Evolutionary conservation across 768 basidiomycete genomes (phyloP).

Genomic region (Tulasnella sp.): DNA sequence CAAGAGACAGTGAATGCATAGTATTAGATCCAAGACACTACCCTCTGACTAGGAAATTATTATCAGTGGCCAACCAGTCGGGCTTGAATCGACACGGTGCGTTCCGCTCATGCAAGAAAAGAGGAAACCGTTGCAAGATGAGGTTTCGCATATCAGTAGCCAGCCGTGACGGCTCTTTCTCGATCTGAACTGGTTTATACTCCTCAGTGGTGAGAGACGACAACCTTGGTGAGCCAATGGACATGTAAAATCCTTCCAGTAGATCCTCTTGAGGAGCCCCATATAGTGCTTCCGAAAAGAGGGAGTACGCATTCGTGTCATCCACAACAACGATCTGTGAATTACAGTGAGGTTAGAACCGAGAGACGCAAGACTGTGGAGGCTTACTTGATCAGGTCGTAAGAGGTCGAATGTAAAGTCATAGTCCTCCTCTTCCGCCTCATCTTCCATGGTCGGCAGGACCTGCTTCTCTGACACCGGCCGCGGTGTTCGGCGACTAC

Average conservation of each 20-base stretch:
- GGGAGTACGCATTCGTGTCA: constrained; percentile 67
- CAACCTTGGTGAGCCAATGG: constrained; percentile 65
- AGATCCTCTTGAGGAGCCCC: constrained; percentile 83
- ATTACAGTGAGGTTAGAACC: neutral
- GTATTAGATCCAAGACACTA: constrained; percentile 10
- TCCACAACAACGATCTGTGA: constrained; percentile 68
- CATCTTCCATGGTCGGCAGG: constrained; percentile 24
- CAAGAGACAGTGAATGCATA: neutral
- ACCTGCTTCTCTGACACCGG: neutral
- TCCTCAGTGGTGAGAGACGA: constrained; percentile 68
- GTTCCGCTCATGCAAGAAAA: constrained; percentile 86
- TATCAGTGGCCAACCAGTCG: constrained; percentile 27
- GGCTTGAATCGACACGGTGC: constrained; percentile 20
- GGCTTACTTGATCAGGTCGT: constrained; percentile 37
- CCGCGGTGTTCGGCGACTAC: constrained; percentile 48
- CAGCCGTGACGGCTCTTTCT: constrained; percentile 39
- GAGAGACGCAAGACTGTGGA: neutral
- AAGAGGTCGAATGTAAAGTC: constrained; percentile 64
- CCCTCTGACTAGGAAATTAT: constrained; percentile 28
- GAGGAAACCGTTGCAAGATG: constrained; percentile 72
- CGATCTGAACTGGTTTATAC: constrained; percentile 45
- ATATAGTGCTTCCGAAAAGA: constrained; percentile 68
- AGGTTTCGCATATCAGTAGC: constrained; percentile 46
- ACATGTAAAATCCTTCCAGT: constrained; percentile 72
- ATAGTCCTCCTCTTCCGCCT: constrained; percentile 63